phyloP scores from a whole-genome alignment of 768 basidiomycete genomes.

The Galerina sulciceps region DNA sequence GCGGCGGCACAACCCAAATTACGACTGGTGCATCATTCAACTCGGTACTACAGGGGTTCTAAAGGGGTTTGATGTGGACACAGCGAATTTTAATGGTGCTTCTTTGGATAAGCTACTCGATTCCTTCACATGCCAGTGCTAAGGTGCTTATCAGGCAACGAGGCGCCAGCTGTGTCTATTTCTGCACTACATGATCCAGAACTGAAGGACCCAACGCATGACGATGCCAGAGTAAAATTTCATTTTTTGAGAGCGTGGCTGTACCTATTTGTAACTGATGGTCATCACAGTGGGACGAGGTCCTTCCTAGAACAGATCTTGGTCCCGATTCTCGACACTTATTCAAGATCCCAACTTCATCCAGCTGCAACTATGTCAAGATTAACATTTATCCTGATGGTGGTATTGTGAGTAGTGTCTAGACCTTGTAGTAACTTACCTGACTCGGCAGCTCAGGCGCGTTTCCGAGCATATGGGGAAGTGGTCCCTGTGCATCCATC shows the following conservation, averaged over 20 bases:
- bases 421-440: conserved; percentile 3
- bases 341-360: conserved; percentile 68
- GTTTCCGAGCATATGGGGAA: conserved; percentile 89
- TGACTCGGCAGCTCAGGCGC: conserved; percentile 56
- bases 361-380: conserved; percentile 76
- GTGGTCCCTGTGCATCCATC: conserved; percentile 69
- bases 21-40: conserved; percentile 95
- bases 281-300: conserved; percentile 69
- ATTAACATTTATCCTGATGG: conserved; percentile 97
- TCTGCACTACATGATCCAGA: conserved; percentile 54
- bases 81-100: conserved; percentile 89
- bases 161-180: conserved; percentile 83
- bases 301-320: conserved; percentile 76
- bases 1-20: conserved; percentile 82
- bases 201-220: conserved; percentile 45
- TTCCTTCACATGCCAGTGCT: conserved; percentile 5
- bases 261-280: conserved; percentile 9
- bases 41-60: conserved; percentile 79
- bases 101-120: neutral
- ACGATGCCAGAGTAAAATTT: conserved; percentile 54
- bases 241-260: neutral
- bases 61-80: conserved; percentile 91
- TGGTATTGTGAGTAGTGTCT: conserved; percentile 73
- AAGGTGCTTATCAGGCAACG: conserved; percentile 62
- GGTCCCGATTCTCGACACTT: conserved; percentile 90